These are phyloP conservation scores for Tetrastigma voinierianum DNA, from an alignment of 164 flowering plant species.

Conservation along the genomic window DNA sequence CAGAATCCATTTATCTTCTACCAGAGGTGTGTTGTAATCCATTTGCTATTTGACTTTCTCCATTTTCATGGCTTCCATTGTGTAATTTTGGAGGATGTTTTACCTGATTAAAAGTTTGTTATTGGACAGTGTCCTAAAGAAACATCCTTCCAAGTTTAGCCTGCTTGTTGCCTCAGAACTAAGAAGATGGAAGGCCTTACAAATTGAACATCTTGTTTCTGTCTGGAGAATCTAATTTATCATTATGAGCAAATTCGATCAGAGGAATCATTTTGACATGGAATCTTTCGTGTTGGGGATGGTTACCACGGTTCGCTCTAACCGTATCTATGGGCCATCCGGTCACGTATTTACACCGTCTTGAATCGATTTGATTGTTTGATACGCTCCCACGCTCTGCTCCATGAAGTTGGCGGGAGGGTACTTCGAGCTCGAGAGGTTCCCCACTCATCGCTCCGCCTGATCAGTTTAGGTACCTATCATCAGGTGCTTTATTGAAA, in stretches of 20 bases:
- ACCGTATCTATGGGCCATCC: constrained; percentile 94
- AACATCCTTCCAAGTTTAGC: constrained; percentile 75
- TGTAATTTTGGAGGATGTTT: not conserved
- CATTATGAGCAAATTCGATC: not conserved
- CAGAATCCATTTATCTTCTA: no score
- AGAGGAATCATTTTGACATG: constrained; percentile 2
- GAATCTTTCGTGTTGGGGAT: constrained; percentile 56
- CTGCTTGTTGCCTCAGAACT: no score
- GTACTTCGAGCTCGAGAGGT: no score
- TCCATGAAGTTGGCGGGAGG: no score
- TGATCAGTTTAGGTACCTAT: no score
- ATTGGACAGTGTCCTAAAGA: constrained; percentile 63
- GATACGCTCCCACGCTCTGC: no score
- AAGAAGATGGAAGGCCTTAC: no score
- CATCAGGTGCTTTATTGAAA: no score
- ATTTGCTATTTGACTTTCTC: not conserved
- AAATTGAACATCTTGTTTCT: constrained; percentile 71
- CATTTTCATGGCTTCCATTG: not conserved
- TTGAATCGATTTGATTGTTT: no score
- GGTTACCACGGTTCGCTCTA: constrained; percentile 90
- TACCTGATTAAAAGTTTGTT: not conserved
- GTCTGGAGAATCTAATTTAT: constrained; percentile 1
- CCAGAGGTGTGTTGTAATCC: not conserved
- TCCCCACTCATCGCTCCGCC: no score
- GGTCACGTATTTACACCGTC: constrained; percentile 51